Evolutionary conservation across 768 basidiomycete genomes (phyloP), one percentile per base, ranked within the genome.

Genomic region (Cytidiella melzeri): DNA sequence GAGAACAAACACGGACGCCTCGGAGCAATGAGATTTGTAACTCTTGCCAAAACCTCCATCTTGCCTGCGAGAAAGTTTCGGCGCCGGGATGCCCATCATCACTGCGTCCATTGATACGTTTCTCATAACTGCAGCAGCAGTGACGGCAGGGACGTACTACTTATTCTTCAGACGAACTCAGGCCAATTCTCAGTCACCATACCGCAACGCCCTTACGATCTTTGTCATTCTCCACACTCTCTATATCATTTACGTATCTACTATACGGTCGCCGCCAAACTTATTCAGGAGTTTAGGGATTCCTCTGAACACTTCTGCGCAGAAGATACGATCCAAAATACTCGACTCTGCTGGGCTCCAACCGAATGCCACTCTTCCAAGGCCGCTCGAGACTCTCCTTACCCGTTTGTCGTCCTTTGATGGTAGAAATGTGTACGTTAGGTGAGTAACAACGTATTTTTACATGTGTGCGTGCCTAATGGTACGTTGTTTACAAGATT

Each of bases 341-440:
- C 55, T 73, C 3, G 66, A 64, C 45, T 64, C 65, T 28, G 75
- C 75, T 7, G 71, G 72, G 21, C 54, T 41, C 42, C 55, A 45
- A 43, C 30, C 41, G 41, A 54, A 54, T 41, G 49, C 48, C 12
- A 10, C 50, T 12, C 62, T 87, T 5, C 77, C 77, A 3, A 56
- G 59, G 41, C 69, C 75, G 21, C 55, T 84, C 34, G 76, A 82
- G 34, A 60, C 62, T 25, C 67, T 88, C 30, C 63, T 88, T 46
- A 75, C 67, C 48, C 71, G 76, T 41, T 67, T 89, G 10, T 71
- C 72, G 25, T 73, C 76, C 18, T 75, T 77, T 56, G 84, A 84
- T 30, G 65, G 73, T 51, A 75, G 87, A 47, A 65, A 70, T 1
- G 59, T 75, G 40, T 89, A 86, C 57, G 70, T 79, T 56, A 73